Conservation (phyloP, 768 basidiomycete genomes). For the Coprinopsis strossmayeri region DNA sequence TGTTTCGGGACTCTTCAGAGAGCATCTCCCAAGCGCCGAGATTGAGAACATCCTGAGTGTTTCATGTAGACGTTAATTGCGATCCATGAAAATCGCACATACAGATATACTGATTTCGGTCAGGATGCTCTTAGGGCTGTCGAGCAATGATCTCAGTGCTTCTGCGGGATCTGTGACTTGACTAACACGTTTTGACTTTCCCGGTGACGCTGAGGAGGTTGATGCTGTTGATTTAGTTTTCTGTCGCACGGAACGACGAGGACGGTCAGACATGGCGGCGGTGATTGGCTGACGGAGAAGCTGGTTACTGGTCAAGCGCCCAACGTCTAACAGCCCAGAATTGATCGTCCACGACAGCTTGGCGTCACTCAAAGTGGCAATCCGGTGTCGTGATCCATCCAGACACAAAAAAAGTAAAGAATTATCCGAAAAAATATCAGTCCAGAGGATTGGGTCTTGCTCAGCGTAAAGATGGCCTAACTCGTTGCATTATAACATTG, state of each 20-base stretch:
- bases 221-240: conserved; percentile 10
- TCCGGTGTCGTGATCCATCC: too few species aligned
- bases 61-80: background rate
- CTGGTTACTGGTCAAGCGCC: too few species aligned
- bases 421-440: too few species aligned
- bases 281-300: background rate
- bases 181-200: conserved; percentile 21
- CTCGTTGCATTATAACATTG: too few species aligned
- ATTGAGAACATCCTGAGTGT: conserved; percentile 40
- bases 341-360: too few species aligned
- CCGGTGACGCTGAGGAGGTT: conserved; percentile 11
- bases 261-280: conserved; percentile 21
- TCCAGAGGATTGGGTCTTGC: too few species aligned
- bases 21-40: conserved; percentile 37
- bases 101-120: conserved; percentile 46
- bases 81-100: conserved; percentile 17
- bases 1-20: conserved; percentile 31
- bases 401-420: too few species aligned
- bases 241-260: conserved; percentile 21
- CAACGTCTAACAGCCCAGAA: too few species aligned
- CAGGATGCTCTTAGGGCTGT: conserved; percentile 42
- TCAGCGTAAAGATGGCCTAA: too few species aligned
- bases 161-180: conserved; percentile 25
- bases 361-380: too few species aligned
- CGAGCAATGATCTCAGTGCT: conserved; percentile 30